Conservation (phyloP, 2,329 filamentous ascomycete genomes). For the Calonectria pauciramosa region DNA sequence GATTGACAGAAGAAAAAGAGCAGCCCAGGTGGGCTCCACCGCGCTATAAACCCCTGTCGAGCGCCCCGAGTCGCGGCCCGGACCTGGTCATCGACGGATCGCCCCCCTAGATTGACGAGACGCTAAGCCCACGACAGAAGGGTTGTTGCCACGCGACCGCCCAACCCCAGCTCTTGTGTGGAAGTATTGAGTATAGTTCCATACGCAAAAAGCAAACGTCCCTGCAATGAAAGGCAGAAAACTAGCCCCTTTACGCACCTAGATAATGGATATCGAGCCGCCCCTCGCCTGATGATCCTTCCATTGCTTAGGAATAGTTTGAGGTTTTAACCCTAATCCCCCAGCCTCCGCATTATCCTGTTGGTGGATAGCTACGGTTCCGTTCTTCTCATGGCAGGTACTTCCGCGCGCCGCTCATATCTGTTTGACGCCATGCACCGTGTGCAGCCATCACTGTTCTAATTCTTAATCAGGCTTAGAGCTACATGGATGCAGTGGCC, state of each 20-base stretch:
- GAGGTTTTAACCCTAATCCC: not conserved
- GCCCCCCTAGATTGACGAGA: not conserved
- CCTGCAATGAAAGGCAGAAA: not conserved
- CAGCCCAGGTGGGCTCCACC: not conserved
- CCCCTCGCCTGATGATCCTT: not conserved
- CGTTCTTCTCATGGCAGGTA: not conserved
- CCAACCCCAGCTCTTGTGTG: not conserved
- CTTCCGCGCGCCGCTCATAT: not conserved
- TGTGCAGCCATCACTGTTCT: not conserved
- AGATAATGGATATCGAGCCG: not conserved
- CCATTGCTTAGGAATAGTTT: not conserved
- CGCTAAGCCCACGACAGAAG: not conserved
- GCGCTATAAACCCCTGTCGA: not conserved
- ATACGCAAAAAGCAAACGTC: not conserved
- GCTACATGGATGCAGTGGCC: not conserved
- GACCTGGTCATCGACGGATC: constrained; percentile 15
- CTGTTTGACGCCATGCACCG: not conserved
- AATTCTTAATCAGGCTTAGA: not conserved
- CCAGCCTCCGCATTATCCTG: not conserved
- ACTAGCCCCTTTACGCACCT: not conserved
- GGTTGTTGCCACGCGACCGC: not conserved
- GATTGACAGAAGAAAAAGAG: not conserved
- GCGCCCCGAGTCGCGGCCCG: constrained; percentile 12
- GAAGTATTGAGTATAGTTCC: not conserved
- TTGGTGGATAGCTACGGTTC: not conserved